Evolutionary conservation across 306 rosid genomes (phyloP), one percentile per base, ranked within the genome.

Genomic region (Oemleria cerasiformis): DNA sequence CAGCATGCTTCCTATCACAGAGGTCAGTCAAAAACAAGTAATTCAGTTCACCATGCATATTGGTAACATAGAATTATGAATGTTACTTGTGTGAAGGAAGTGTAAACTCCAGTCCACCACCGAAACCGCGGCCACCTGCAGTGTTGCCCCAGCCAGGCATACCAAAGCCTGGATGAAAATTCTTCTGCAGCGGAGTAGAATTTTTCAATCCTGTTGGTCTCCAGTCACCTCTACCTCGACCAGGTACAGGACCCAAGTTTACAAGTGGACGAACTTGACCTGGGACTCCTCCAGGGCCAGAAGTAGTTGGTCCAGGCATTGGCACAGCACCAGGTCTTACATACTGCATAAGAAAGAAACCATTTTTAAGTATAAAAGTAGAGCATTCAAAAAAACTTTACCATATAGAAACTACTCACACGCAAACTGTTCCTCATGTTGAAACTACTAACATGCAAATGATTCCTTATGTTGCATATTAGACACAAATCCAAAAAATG

Each of bases 211-310:
- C 97, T 66, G 82, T 34, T 44, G 99, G 96, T 86, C 97, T 90
- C 99, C 99, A 95, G 60, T 95, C 99, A 80, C 97, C 97, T 81
- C 99, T 85, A 61, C 96, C 99, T 73, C 97, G 92, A 80, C 99
- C 99, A 81, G 80, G 72, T 65, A 77, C 19, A 42, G 83, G 80
- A 75, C 80, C 91, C 86, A 89, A 68, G 86, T 77, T 87, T 54
- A 73, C 80, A 54, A 67, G 88, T 5, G 99, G 97, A 73, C 97
- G 99, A 86, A 86, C 85, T 86, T 81, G 99, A 82, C 88, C 89
- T 72, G 92, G 84, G 57, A 84, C 85, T 71, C 84, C 96, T 83
- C 88, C 99, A 21, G 87, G 96, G 72, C 81, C 77, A 75, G 98
- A 72, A 65, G 83, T 51, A 62, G 91, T 3, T 62, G 76, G 86